Evolutionary conservation across 768 basidiomycete species (phyloP), one percentile per base, ranked within the genome.

Genomic region (Hygrophoropsis aurantiaca): DNA sequence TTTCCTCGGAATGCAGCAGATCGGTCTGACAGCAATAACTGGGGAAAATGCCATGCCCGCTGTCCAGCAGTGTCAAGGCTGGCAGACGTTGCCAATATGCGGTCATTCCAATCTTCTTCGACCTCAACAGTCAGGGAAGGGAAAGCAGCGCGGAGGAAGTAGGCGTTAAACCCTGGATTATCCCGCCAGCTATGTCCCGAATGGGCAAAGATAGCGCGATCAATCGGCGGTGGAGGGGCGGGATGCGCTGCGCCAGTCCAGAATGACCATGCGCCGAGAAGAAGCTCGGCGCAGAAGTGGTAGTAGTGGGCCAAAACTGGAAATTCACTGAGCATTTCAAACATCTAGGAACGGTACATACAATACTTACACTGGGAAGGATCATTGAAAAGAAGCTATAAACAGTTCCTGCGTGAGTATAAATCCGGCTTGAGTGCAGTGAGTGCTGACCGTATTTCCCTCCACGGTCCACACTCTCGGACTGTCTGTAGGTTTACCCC

Each of bases 281-380:
- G 68, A 39, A 90, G 79, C 60, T 94, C 91, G 0, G 86, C 91
- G 25, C 85, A 86, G 49, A 90, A 84, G 66, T 93, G 91, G 65
- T 92, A 93, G 64, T 91, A 93, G 61, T 93, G 91, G 38, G 74
- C 70, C n/a, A 92, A 74, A 74, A 93, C 68, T 72, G 27, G 21
- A 5, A 3, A 27, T n/a, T 8, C n/a, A 52, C 33, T 25, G 25
- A 53, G 30, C 54, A 43, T 18, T 37, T 15, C 11, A 23, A 20
- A 5, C 23, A n/a, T n/a, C n/a, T 19, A 52, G 32, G 24, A 11
- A 26, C 27, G 21, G 5, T 19, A 26, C 36, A 36, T 13, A 18
- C n/a, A 36, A 49, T 23, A 53, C 67, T 23, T 40, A 68, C 69
- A 87, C 58, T 90, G 87, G 2, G 62, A 47, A 0, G 88, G 85